Conservation (phyloP, 2,329 filamentous ascomycete genomes). For the Penicillium sp. region DNA sequence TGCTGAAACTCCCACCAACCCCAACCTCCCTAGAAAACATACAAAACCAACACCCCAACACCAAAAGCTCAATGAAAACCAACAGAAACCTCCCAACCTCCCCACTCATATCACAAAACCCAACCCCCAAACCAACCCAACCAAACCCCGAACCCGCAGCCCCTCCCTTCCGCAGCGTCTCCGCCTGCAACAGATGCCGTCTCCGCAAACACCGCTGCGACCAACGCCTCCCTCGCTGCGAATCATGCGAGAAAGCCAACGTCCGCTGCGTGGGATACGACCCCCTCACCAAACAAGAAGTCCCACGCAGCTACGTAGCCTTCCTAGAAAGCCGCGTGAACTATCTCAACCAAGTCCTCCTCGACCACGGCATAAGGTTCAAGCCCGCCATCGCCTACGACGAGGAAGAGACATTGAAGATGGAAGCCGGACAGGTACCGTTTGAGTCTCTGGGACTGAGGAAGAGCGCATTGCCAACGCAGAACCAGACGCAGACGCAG, state of each 20-base stretch:
- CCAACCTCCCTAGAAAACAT: neutral
- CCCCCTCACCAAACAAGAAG: constrained; percentile 82
- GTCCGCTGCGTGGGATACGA: constrained; percentile 81
- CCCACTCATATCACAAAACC: neutral
- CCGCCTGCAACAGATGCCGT: constrained; percentile 74
- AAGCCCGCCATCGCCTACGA: constrained; percentile 57
- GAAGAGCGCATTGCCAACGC: neutral
- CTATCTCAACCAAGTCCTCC: constrained; percentile 63
- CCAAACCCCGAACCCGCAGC: neutral
- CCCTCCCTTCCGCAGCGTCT: constrained; percentile 60
- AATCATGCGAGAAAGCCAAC: constrained; percentile 73
- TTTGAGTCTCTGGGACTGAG: neutral
- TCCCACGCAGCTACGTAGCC: constrained; percentile 73
- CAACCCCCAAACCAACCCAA: neutral
- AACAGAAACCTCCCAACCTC: neutral
- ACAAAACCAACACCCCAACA: neutral
- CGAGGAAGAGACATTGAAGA: constrained; percentile 25
- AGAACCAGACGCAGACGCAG: neutral
- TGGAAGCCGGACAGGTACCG: neutral
- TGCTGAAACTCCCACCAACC: neutral
- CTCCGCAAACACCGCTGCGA: constrained; percentile 80
- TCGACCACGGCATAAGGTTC: constrained; percentile 55
- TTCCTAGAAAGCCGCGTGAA: constrained; percentile 71
- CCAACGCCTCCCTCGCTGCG: constrained; percentile 71
- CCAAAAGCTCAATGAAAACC: neutral